Conservation (phyloP, 2,329 filamentous ascomycete genomes). For the Huntiella omanensis region DNA sequence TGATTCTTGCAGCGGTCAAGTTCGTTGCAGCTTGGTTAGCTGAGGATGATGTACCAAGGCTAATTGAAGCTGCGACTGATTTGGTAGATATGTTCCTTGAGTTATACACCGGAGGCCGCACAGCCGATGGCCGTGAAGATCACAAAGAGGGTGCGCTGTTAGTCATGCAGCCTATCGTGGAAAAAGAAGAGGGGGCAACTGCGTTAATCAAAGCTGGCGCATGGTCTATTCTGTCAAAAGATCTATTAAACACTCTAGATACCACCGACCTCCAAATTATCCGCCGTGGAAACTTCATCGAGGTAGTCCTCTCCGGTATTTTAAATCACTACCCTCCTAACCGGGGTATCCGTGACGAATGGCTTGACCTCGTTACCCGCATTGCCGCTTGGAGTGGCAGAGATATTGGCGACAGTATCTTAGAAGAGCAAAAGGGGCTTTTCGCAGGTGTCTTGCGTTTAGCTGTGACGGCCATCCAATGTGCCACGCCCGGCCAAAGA, state of each 20-base stretch:
- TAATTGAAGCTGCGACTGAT: slow-evolving; percentile 37
- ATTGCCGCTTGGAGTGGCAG: slow-evolving; percentile 30
- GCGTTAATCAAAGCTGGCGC: slow-evolving; percentile 31
- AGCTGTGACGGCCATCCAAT: slow-evolving; percentile 30
- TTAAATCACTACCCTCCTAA: slow-evolving; percentile 13
- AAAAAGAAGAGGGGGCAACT: slow-evolving; percentile 26
- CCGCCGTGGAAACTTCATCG: neutral
- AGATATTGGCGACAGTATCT: slow-evolving; percentile 13
- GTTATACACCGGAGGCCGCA: slow-evolving; percentile 27
- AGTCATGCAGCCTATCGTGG: slow-evolving; percentile 38
- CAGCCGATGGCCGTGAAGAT: slow-evolving; percentile 37
- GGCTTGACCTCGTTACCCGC: slow-evolving; percentile 35
- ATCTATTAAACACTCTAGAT: slow-evolving; percentile 28
- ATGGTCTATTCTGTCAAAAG: slow-evolving; percentile 32
- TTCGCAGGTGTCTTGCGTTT: slow-evolving; percentile 36
- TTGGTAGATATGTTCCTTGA: slow-evolving; percentile 46
- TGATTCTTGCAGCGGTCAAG: slow-evolving; percentile 39
- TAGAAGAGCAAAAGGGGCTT: slow-evolving; percentile 25
- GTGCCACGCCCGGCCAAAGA: slow-evolving; percentile 26
- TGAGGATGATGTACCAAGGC: slow-evolving; percentile 43
- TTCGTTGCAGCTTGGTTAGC: slow-evolving; percentile 46
- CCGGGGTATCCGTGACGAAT: slow-evolving; percentile 22
- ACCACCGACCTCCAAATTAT: neutral
- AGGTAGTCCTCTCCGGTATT: slow-evolving; percentile 27
- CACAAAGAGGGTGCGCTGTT: slow-evolving; percentile 38